Evolutionary conservation across 2,329 filamentous ascomycete genomes (phyloP).

Genomic region (Clonostachys solani): DNA sequence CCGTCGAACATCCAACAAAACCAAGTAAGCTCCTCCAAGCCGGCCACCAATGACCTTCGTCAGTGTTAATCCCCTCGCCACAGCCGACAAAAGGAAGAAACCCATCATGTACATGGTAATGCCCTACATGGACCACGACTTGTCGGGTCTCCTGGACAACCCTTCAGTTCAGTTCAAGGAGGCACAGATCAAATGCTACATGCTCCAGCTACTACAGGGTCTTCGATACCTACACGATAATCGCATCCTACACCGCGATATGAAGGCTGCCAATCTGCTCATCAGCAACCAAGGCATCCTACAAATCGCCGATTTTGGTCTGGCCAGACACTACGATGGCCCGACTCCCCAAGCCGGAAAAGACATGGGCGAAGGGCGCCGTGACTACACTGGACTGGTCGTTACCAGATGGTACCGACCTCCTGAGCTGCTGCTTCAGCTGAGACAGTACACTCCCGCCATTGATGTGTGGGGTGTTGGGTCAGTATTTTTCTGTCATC

Average conservation of each 20-base stretch:
- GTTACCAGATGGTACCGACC: constrained; percentile 97
- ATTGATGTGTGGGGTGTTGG: constrained; percentile 99
- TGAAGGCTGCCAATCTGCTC: constrained; percentile 97
- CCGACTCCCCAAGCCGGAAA: constrained; percentile 69
- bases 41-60: neutral
- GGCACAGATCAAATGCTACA: constrained; percentile 95
- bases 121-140: constrained; percentile 97
- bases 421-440: constrained; percentile 82
- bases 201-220: constrained; percentile 88
- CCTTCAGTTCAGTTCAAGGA: constrained; percentile 83
- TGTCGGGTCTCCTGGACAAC: constrained; percentile 96
- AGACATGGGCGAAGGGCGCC: constrained; percentile 77
- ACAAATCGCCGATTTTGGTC: constrained; percentile 95
- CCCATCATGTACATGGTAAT: constrained; percentile 98
- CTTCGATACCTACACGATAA: constrained; percentile 86
- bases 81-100: constrained; percentile 73
- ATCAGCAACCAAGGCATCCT: constrained; percentile 93
- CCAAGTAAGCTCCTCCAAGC: constrained; percentile 39
- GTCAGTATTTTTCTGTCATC: constrained; percentile 40
- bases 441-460: constrained; percentile 91
- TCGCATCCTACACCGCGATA: constrained; percentile 90
- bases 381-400: constrained; percentile 94
- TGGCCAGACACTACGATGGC: constrained; percentile 91
- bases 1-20: constrained; percentile 71
- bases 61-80: neutral